A percentile compares a stretch with the other conserved stretches of the same genome.
phyloP scores from a whole-genome alignment of 78 protist genomes.

The Polysphondylium violaceum region DNA sequence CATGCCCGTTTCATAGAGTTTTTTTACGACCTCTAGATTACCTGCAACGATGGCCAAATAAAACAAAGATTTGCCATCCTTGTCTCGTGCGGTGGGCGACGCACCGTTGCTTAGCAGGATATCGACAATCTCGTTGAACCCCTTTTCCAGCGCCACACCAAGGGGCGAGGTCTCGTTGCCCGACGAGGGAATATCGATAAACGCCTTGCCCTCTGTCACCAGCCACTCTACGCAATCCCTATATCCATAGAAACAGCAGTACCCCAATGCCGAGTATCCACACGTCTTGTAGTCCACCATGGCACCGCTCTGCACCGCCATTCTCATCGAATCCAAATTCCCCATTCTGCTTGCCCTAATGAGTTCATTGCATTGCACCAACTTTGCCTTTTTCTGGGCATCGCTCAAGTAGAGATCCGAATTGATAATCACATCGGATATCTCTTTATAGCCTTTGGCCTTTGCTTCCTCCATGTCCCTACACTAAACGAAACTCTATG shows the following conservation, averaged over 20 bases:
- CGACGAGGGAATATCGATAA: neutral
- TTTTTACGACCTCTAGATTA: conserved; percentile 7
- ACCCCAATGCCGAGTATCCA: conserved; percentile 50
- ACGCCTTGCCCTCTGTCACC: neutral
- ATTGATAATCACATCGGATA: conserved; percentile 16
- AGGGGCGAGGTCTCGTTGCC: conserved; percentile 16
- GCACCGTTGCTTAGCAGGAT: conserved; percentile 34
- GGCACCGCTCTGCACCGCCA: conserved; percentile 33
- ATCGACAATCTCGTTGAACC: neutral
- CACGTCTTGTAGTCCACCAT: conserved; percentile 32
- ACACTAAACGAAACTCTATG: no score
- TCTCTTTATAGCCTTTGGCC: neutral
- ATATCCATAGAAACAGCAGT: conserved; percentile 34
- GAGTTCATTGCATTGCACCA: conserved; percentile 20
- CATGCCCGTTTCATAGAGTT: neutral
- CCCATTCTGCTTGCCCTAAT: conserved; percentile 36
- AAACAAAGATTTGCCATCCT: conserved; percentile 13
- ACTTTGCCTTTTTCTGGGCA: conserved; percentile 20
- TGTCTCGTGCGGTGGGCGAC: neutral
- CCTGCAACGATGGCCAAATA: conserved; percentile 1
- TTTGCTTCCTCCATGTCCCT: no score
- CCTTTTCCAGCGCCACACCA: conserved; percentile 17
- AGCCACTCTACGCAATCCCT: conserved; percentile 36
- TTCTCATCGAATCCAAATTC: conserved; percentile 1
- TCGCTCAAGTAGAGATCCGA: conserved; percentile 7